phyloP scores from a whole-genome alignment of 331 rosid species.

The Pyrus hybrid region DNA sequence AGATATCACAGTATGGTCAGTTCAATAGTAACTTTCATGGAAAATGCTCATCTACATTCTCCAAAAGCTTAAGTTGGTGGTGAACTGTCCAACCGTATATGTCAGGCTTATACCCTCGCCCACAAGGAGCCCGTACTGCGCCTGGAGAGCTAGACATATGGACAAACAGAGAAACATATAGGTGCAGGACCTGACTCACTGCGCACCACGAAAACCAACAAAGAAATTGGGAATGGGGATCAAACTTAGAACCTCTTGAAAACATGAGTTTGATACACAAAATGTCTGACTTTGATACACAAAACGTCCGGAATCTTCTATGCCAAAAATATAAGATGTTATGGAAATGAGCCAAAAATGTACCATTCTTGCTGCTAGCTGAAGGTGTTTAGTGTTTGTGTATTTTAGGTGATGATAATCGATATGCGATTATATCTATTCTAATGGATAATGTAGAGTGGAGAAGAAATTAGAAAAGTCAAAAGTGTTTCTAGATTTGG shows the following conservation, averaged over 20 bases:
- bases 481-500: not conserved
- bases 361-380: not conserved
- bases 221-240: not conserved
- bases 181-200: not conserved
- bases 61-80: not conserved
- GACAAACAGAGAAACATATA: not conserved
- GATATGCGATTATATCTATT: not conserved
- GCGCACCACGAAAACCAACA: not conserved
- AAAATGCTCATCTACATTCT: not conserved
- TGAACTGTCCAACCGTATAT: not conserved
- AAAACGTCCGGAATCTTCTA: not conserved
- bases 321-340: not conserved
- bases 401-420: not conserved
- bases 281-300: not conserved
- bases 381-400: not conserved
- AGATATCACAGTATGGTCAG: not conserved
- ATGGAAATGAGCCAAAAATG: not conserved
- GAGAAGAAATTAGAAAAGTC: not conserved
- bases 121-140: not conserved
- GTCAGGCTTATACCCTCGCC: not conserved
- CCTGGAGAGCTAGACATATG: not conserved
- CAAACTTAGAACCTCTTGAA: not conserved
- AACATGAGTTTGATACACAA: not conserved
- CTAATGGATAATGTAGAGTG: not conserved
- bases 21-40: not conserved